Conservation (phyloP, 139 green algal genomes). For the Chlorokybus atmophyticus region DNA sequence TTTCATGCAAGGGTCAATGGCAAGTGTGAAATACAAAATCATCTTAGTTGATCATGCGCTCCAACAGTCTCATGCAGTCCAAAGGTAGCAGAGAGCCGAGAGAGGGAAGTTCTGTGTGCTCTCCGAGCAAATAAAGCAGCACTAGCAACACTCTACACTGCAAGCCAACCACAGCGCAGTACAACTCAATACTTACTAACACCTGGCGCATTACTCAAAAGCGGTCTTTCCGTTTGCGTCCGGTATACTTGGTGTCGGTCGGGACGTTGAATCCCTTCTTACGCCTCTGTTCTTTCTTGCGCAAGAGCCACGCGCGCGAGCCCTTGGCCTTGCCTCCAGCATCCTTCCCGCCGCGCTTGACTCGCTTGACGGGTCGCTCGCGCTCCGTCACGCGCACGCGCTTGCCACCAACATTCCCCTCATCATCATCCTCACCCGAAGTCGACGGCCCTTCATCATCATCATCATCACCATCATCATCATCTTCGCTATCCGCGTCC, state of each 20-base stretch:
- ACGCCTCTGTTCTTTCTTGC: slow-evolving; percentile 75
- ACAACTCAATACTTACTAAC: too few relatives aligned
- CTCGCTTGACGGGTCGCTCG: slow-evolving; percentile 3
- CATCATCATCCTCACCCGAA: background rate
- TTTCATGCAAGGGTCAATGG: too few relatives aligned
- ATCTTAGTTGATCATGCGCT: too few relatives aligned
- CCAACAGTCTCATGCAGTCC: too few relatives aligned
- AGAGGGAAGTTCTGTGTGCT: too few relatives aligned
- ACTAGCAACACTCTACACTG: too few relatives aligned
- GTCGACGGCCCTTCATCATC: background rate
- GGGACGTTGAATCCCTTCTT: slow-evolving; percentile 62
- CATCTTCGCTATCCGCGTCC: slow-evolving; percentile 1
- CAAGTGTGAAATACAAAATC: too few relatives aligned
- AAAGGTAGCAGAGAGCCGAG: too few relatives aligned
- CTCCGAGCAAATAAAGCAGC: too few relatives aligned
- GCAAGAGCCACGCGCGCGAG: slow-evolving; percentile 40
- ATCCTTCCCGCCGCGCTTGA: slow-evolving; percentile 9
- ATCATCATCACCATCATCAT: slow-evolving; percentile 9
- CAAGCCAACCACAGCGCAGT: too few relatives aligned
- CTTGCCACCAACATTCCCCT: slow-evolving; percentile 1
- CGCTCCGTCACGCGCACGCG: slow-evolving; percentile 1
- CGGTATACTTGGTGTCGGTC: slow-evolving; percentile 84
- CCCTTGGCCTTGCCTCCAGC: slow-evolving; percentile 1
- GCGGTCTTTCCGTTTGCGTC: slow-evolving; percentile 62
- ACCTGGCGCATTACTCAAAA: too few relatives aligned